These are phyloP conservation scores for Botrytis fragariae DNA, from an alignment of 2,329 filamentous ascomycete species.

Conservation along the genomic window DNA sequence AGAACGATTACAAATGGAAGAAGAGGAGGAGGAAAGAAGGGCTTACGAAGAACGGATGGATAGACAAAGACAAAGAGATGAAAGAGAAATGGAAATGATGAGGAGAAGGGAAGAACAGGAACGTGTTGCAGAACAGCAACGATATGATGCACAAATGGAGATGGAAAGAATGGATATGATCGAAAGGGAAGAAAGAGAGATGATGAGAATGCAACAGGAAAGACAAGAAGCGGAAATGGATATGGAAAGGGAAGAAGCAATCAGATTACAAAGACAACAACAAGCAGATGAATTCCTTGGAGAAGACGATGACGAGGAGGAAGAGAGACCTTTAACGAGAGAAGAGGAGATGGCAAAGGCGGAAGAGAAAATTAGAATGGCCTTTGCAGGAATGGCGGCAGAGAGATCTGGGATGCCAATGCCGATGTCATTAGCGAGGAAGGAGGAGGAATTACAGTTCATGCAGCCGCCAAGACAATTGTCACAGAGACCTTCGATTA, in stretches of 20 bases:
- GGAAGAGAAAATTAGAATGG: slow-evolving; percentile 24
- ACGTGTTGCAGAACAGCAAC: slow-evolving; percentile 1
- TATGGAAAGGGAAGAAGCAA: slow-evolving; percentile 7
- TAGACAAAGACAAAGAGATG: slow-evolving; percentile 13
- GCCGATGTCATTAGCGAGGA: background rate
- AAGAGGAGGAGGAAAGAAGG: slow-evolving; percentile 20
- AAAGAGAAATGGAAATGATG: background rate
- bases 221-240: background rate
- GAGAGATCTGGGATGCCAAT: slow-evolving; percentile 13
- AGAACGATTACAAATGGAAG: slow-evolving; percentile 16
- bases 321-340: slow-evolving; percentile 20
- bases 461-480: background rate
- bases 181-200: slow-evolving; percentile 11
- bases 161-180: slow-evolving; percentile 12
- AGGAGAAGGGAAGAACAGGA: slow-evolving; percentile 14
- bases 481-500: slow-evolving; percentile 11
- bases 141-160: slow-evolving; percentile 11
- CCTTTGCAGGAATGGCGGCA: slow-evolving; percentile 24
- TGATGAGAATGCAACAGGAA: slow-evolving; percentile 9
- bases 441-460: background rate
- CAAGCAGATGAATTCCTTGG: background rate
- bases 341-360: slow-evolving; percentile 26
- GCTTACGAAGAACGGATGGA: slow-evolving; percentile 1
- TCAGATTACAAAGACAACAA: slow-evolving; percentile 2
- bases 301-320: background rate